phyloP scores from a whole-genome alignment of 768 basidiomycete species.

The Boletus eberwhitei region DNA sequence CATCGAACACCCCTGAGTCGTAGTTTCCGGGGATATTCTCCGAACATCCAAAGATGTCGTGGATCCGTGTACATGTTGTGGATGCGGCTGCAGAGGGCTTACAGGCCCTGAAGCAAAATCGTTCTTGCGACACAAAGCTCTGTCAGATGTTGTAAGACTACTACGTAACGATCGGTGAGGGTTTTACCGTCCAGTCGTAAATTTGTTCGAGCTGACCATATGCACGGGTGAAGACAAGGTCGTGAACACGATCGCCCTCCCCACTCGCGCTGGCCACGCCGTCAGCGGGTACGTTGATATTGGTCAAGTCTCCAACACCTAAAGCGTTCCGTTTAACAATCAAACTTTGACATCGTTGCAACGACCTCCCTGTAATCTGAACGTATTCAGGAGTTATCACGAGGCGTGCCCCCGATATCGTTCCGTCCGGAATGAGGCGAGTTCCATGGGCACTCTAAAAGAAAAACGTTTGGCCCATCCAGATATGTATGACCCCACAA shows the following conservation, averaged over 20 bases:
- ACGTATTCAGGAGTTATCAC: conserved; percentile 73
- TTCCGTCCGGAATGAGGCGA: conserved; percentile 67
- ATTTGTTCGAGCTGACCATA: conserved; percentile 58
- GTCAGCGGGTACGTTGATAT: conserved; percentile 57
- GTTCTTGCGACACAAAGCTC: conserved; percentile 57
- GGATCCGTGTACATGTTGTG: conserved; percentile 57
- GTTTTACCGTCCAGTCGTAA: conserved; percentile 66
- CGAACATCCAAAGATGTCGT: conserved; percentile 51
- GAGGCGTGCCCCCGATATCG: conserved; percentile 66
- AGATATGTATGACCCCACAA: background rate
- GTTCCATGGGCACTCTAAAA: conserved; percentile 55
- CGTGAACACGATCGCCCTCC: conserved; percentile 59
- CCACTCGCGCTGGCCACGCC: conserved; percentile 60
- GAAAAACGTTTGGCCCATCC: background rate
- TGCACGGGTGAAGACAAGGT: conserved; percentile 70
- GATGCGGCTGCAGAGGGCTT: conserved; percentile 49
- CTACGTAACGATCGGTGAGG: conserved; percentile 2
- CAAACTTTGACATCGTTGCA: conserved; percentile 12
- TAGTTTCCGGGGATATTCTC: conserved; percentile 64
- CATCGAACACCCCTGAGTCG: conserved; percentile 44
- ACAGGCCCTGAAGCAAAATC: conserved; percentile 76
- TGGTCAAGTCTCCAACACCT: conserved; percentile 64
- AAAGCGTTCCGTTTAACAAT: conserved; percentile 30
- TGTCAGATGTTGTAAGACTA: conserved; percentile 25
- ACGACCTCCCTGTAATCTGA: conserved; percentile 55